phyloP scores from a whole-genome alignment of 2,329 filamentous ascomycete genomes.

The Chaetomium sp. region DNA sequence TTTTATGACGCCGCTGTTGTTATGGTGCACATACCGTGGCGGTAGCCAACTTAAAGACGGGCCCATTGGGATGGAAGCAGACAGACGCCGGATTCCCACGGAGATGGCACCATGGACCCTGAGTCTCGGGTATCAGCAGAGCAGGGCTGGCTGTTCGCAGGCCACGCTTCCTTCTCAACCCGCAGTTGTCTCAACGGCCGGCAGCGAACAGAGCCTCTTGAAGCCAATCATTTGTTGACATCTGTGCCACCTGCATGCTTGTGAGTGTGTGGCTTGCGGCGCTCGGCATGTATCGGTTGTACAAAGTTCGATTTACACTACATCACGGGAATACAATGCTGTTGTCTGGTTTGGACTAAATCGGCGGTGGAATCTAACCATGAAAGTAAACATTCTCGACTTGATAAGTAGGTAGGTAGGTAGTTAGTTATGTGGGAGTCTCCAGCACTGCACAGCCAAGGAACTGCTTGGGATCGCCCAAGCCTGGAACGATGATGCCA shows the following conservation, averaged over 20 bases:
- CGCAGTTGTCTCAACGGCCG: constrained; percentile 4
- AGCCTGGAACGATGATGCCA: background rate
- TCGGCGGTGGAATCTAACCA: background rate
- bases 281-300: background rate
- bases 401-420: too few relatives aligned
- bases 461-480: background rate
- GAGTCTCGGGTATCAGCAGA: background rate
- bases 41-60: background rate
- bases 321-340: background rate
- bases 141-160: background rate
- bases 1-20: background rate
- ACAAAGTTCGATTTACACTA: background rate
- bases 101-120: background rate
- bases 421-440: background rate
- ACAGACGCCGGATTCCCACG: too few relatives aligned
- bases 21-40: background rate
- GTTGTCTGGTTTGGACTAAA: background rate
- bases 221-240: constrained; percentile 24
- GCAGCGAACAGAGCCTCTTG: background rate
- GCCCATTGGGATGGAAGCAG: background rate
- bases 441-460: too few relatives aligned
- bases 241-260: constrained; percentile 18
- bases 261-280: background rate
- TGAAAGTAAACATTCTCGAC: background rate
- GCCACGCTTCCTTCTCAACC: background rate